phyloP scores from a whole-genome alignment of 345 rosid genomes.

The Carallia brachiata region DNA sequence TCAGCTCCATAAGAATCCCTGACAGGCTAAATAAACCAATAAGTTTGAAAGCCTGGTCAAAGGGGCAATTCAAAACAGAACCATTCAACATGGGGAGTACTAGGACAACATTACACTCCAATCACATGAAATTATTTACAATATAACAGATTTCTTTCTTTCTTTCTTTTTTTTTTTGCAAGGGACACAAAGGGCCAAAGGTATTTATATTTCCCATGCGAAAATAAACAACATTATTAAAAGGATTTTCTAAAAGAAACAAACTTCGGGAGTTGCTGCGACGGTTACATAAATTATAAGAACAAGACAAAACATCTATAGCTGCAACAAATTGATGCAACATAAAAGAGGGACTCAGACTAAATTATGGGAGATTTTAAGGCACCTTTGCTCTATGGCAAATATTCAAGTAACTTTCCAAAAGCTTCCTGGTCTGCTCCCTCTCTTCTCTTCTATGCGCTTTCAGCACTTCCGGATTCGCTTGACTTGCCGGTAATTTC shows the following conservation, averaged over 20 bases:
- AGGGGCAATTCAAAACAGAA: constrained; percentile 7
- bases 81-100: background rate
- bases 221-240: no score
- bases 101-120: no score
- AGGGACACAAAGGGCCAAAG: no score
- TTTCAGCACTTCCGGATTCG: constrained; percentile 43
- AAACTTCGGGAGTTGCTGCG: no score
- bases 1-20: no score
- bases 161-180: no score
- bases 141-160: background rate
- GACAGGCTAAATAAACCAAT: background rate
- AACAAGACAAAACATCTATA: background rate
- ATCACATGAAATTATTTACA: background rate
- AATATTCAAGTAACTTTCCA: constrained; percentile 40
- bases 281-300: no score
- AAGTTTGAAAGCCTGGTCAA: background rate
- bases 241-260: no score
- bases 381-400: constrained; percentile 44
- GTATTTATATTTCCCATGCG: no score
- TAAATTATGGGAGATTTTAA: background rate
- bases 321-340: background rate
- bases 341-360: background rate
- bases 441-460: constrained; percentile 54
- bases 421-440: constrained; percentile 39
- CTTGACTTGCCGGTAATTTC: constrained; percentile 61